Evolutionary conservation across 2,329 filamentous ascomycete genomes (phyloP), one percentile per base, ranked within the genome.

Genomic region (Xylaria sp.): DNA sequence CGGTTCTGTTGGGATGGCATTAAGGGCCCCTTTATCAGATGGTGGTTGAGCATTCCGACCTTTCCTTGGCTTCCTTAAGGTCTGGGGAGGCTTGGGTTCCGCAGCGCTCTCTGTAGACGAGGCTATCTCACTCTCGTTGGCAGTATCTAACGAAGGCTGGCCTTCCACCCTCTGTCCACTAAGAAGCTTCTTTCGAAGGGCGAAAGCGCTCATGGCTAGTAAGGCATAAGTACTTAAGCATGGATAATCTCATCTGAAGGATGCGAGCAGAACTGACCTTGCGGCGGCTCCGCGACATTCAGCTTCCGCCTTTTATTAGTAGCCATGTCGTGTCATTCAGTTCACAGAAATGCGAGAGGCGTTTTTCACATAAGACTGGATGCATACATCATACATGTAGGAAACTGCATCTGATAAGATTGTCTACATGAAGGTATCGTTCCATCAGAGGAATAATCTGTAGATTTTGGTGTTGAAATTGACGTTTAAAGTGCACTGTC

Each of bases 151-250:
- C 22, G 54, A 19, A 7, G 51, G 26, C 19, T 50, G 17, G 2
- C 50, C 38, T 40, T 40, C 40, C 22, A 56, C 42, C 41, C 40
- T 49, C 44, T 60, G 61, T 48, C 64, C 62, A 57, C 57, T 66
- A 44, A 75, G 63, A 2, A 77, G 64, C 50, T 67, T 72, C 50
- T 73, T 73, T 2, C 76, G 69, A 34, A 77, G 66, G 19, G 76
- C 75, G 64, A 78, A 77, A 18, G 76, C 77, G 63, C 76, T 78
- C 69, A 76, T 69, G 17, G 66, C 70, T 75, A 44, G 16, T 13
- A 55, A 56, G 34, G 48, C 54, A 60, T 64, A 44, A 42, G n/a
- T 34, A 47, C 46, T n/a, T n/a, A n/a, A n/a, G n/a, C n/a, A n/a
- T n/a, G n/a, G n/a, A n/a, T n/a, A n/a, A 24, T 41, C 6, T 6